Evolutionary conservation across 257 asterid genomes (phyloP).

Genomic region (Capsicum pubescens): DNA sequence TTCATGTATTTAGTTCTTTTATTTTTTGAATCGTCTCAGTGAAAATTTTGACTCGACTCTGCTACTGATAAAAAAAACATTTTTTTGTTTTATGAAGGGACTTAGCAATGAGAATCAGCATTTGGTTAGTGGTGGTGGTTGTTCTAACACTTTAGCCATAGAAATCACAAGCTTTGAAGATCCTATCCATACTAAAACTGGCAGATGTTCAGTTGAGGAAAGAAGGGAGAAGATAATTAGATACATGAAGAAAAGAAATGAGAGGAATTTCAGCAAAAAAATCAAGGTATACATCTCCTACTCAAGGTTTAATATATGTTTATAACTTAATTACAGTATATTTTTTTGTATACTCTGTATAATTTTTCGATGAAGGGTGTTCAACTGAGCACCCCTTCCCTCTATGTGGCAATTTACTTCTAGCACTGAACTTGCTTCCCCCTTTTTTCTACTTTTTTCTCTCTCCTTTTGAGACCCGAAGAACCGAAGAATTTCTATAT

Average conservation of each 20-base stretch:
- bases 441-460: not conserved
- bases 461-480: not conserved
- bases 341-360: not conserved
- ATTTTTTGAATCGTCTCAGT: not conserved
- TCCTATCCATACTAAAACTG: constrained; percentile 59
- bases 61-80: not conserved
- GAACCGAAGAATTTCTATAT: not conserved
- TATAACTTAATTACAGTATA: not conserved
- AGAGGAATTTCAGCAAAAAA: constrained; percentile 92
- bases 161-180: constrained; percentile 86
- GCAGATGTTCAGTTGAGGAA: constrained; percentile 82
- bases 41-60: not conserved
- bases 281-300: constrained; percentile 61
- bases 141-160: constrained; percentile 60
- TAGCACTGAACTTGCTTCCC: not conserved
- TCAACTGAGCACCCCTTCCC: too few relatives aligned
- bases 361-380: not conserved
- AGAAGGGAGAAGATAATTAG: constrained; percentile 82
- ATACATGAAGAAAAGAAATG: constrained; percentile 87
- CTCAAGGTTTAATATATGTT: not conserved
- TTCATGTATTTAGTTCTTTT: not conserved
- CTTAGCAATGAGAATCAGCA: constrained; percentile 70
- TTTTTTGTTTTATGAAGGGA: constrained; percentile 42
- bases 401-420: not conserved
- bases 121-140: constrained; percentile 56